phyloP scores from a whole-genome alignment of 768 basidiomycete genomes.

The Tephrocybe sp. region DNA sequence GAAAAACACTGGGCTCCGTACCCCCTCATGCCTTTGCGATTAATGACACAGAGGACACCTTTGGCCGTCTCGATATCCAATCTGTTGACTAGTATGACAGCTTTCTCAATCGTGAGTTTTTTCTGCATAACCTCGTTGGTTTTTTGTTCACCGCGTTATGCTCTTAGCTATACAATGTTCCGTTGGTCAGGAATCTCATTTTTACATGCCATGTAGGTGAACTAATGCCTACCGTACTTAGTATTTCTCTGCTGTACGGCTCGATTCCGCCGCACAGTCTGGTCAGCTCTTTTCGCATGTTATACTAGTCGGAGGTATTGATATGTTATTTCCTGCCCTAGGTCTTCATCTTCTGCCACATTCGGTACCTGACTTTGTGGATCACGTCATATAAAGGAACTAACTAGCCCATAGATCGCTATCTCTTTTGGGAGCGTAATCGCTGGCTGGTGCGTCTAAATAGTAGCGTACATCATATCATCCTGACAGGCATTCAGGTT shows the following conservation, averaged over 20 bases:
- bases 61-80: slow-evolving; percentile 79
- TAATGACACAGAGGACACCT: slow-evolving; percentile 77
- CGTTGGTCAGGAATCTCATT: slow-evolving; percentile 49
- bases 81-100: slow-evolving; percentile 71
- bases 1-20: slow-evolving; percentile 77
- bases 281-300: slow-evolving; percentile 41
- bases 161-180: slow-evolving; percentile 76
- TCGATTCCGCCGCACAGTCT: slow-evolving; percentile 64
- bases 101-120: slow-evolving; percentile 71
- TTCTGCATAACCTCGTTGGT: slow-evolving; percentile 9
- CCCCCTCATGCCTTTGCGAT: slow-evolving; percentile 87
- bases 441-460: slow-evolving; percentile 70
- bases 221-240: slow-evolving; percentile 22
- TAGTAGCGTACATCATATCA: slow-evolving; percentile 4
- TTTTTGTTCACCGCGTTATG: slow-evolving; percentile 17
- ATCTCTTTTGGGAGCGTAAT: slow-evolving; percentile 83
- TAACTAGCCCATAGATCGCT: slow-evolving; percentile 49
- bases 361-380: slow-evolving; percentile 51
- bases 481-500: slow-evolving; percentile 45
- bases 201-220: slow-evolving; percentile 1
- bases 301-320: slow-evolving; percentile 13
- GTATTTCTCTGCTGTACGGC: slow-evolving; percentile 83
- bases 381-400: slow-evolving; percentile 16
- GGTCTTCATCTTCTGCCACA: slow-evolving; percentile 89
- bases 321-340: slow-evolving; percentile 25